Evolutionary conservation across 2,329 filamentous ascomycete species (phyloP).

Genomic region (Didymella glomerata): DNA sequence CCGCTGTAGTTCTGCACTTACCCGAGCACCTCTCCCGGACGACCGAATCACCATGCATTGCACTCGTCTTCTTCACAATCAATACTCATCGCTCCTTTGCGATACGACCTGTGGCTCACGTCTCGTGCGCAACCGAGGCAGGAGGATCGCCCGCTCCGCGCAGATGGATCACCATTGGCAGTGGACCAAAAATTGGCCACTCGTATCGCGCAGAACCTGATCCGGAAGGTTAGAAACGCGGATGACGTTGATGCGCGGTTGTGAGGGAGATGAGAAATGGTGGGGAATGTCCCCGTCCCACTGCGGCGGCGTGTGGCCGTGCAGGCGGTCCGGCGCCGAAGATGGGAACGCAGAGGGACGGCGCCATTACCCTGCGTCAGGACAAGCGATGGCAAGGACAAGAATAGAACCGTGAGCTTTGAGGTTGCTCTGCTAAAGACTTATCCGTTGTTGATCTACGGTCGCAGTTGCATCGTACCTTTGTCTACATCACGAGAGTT

Average conservation of each 20-base stretch:
- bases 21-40: background rate
- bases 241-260: slow-evolving; percentile 23
- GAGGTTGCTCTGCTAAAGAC: slow-evolving; percentile 5
- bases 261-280: slow-evolving; percentile 5
- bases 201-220: slow-evolving; percentile 8
- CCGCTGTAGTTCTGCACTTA: slow-evolving; percentile 4
- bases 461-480: background rate
- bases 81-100: background rate
- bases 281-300: slow-evolving; percentile 2
- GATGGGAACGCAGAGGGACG: slow-evolving; percentile 14
- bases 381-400: slow-evolving; percentile 5
- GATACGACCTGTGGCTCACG: slow-evolving; percentile 3
- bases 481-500: slow-evolving; percentile 3
- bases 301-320: slow-evolving; percentile 16
- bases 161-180: slow-evolving; percentile 2
- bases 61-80: background rate
- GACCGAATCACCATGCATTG: slow-evolving; percentile 9
- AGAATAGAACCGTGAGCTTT: slow-evolving; percentile 10
- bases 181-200: slow-evolving; percentile 8
- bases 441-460: slow-evolving; percentile 3
- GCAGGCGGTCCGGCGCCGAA: slow-evolving; percentile 13
- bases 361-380: slow-evolving; percentile 19
- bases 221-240: slow-evolving; percentile 18
- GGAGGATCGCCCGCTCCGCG: slow-evolving; percentile 9
- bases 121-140: slow-evolving; percentile 10